Percentiles rank a stretch among this genome's conserved stretches.
phyloP scores from a whole-genome alignment of 208 protist species.

The Leptomonas pyrrhocoris region DNA sequence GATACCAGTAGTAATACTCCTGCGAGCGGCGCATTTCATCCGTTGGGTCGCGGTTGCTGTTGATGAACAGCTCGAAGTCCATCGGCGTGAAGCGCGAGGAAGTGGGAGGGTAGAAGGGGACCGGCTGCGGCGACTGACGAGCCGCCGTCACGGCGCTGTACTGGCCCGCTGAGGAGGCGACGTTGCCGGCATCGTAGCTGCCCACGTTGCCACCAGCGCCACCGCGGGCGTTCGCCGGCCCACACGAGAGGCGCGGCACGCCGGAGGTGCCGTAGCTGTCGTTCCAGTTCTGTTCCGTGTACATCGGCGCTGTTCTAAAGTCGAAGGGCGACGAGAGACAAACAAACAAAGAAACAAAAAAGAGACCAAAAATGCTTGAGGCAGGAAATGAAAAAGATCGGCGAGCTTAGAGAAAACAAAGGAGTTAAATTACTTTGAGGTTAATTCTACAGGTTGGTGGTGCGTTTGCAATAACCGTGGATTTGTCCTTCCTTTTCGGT shows the following conservation, averaged over 20 bases:
- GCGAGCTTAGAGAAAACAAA: too few species aligned
- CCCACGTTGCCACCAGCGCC: not conserved
- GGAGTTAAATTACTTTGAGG: too few species aligned
- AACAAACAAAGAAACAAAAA: not conserved
- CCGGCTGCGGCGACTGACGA: constrained; percentile 27
- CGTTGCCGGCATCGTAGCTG: constrained; percentile 15
- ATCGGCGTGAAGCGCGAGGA: constrained; percentile 71
- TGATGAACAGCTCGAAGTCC: constrained; percentile 87
- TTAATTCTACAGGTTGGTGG: too few species aligned
- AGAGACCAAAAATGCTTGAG: not conserved
- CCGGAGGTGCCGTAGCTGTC: constrained; percentile 21
- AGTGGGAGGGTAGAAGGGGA: constrained; percentile 28
- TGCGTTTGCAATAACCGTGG: too few species aligned
- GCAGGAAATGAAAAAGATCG: too few species aligned
- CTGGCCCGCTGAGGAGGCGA: constrained; percentile 11
- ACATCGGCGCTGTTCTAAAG: constrained; percentile 20
- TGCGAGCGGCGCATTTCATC: constrained; percentile 83
- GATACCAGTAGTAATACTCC: constrained; percentile 89
- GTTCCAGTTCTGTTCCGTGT: constrained; percentile 43
- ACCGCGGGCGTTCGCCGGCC: constrained; percentile 4
- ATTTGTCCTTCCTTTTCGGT: too few species aligned
- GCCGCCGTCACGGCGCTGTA: constrained; percentile 25
- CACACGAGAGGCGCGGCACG: constrained; percentile 5
- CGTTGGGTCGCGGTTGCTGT: constrained; percentile 72
- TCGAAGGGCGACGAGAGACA: not conserved